These are phyloP conservation scores for Aschersonia sp. DNA, from an alignment of 2,329 filamentous ascomycete species.

Conservation along the genomic window DNA sequence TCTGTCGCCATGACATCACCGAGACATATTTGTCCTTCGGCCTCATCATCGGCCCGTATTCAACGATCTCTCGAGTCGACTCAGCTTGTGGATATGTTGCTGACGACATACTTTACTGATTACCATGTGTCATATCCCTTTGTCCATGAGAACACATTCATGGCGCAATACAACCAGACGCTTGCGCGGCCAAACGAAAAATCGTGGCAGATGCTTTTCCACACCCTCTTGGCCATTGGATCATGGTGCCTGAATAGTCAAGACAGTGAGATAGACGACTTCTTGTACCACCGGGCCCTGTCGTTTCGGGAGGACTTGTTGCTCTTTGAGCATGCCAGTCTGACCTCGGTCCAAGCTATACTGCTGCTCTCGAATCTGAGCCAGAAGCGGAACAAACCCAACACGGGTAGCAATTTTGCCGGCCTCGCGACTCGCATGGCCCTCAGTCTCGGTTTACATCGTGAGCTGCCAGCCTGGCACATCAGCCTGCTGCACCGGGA, in stretches of 20 bases:
- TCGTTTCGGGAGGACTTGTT: constrained; percentile 13
- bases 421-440: constrained; percentile 32
- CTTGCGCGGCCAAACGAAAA: constrained; percentile 13
- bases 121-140: constrained; percentile 30
- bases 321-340: constrained; percentile 17
- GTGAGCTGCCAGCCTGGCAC: constrained; percentile 21
- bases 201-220: constrained; percentile 20
- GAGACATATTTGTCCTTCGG: neutral
- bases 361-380: constrained; percentile 23
- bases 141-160: constrained; percentile 29
- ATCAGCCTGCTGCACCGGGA: constrained; percentile 19
- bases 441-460: constrained; percentile 29
- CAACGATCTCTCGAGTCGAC: constrained; percentile 10
- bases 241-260: constrained; percentile 17
- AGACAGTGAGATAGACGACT: constrained; percentile 12
- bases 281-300: constrained; percentile 14
- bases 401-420: constrained; percentile 31
- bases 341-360: constrained; percentile 16
- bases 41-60: constrained; percentile 4
- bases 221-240: constrained; percentile 22
- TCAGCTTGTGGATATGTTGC: constrained; percentile 11
- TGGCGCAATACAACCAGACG: constrained; percentile 19
- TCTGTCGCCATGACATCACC: neutral
- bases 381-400: constrained; percentile 31
- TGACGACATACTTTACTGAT: constrained; percentile 26